phyloP scores from a whole-genome alignment of 2,329 filamentous ascomycete genomes.

The Pseudonectria foliicola region DNA sequence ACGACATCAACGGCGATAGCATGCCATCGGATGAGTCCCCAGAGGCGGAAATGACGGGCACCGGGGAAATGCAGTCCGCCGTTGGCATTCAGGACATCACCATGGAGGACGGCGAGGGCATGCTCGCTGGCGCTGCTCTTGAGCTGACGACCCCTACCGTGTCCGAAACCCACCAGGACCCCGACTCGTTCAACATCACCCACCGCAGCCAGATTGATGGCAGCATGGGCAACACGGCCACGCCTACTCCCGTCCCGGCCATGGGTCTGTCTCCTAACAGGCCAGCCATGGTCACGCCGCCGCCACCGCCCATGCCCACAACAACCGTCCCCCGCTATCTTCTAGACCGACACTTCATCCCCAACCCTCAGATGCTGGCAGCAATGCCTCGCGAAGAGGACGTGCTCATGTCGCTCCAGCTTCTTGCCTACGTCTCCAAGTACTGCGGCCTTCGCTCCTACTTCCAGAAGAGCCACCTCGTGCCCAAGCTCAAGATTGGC shows the following conservation, averaged over 20 bases:
- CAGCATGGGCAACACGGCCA: constrained; percentile 68
- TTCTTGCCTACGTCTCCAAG: constrained; percentile 95
- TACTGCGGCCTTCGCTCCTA: constrained; percentile 95
- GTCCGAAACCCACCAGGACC: constrained; percentile 71
- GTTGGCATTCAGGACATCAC: constrained; percentile 79
- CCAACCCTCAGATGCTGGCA: constrained; percentile 68
- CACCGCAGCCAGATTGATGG: constrained; percentile 79
- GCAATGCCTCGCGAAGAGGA: constrained; percentile 96
- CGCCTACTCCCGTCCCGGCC: constrained; percentile 56
- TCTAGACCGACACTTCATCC: constrained; percentile 63
- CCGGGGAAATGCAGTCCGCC: constrained; percentile 69
- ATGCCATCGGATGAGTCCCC: constrained; percentile 70
- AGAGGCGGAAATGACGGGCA: constrained; percentile 71
- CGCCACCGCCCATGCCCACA: constrained; percentile 65
- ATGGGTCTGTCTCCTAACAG: constrained; percentile 70
- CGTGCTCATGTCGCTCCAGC: constrained; percentile 93
- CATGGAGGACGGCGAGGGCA: constrained; percentile 72
- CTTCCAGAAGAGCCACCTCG: constrained; percentile 90
- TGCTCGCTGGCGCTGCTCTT: constrained; percentile 68
- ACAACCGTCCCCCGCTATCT: constrained; percentile 73
- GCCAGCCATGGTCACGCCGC: constrained; percentile 61
- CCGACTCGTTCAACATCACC: constrained; percentile 89
- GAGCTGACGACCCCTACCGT: constrained; percentile 70
- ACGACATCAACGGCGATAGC: constrained; percentile 81
- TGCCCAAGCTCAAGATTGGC: constrained; percentile 85